phyloP scores from a whole-genome alignment of 2,329 filamentous ascomycete species.

The Fusarium fracticaudum region DNA sequence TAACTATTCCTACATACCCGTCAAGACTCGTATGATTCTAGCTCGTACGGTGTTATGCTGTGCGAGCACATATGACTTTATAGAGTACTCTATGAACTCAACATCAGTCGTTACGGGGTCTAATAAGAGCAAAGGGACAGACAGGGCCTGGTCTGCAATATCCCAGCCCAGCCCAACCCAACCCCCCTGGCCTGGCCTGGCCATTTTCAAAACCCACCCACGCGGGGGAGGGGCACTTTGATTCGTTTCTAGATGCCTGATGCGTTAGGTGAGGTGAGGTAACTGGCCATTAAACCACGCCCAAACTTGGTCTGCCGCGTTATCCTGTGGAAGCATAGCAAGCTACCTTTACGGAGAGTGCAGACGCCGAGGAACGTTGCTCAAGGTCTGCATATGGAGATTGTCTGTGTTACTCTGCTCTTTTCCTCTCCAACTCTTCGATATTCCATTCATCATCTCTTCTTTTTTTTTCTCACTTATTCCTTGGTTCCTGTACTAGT shows the following conservation, averaged over 20 bases:
- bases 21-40: constrained; percentile 34
- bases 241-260: constrained; percentile 39
- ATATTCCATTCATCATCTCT: not conserved
- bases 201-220: constrained; percentile 31
- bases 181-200: constrained; percentile 18
- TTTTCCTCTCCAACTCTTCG: constrained; percentile 6
- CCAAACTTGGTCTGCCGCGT: constrained; percentile 41
- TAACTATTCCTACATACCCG: constrained; percentile 6
- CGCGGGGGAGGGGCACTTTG: constrained; percentile 43
- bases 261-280: constrained; percentile 39
- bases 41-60: constrained; percentile 27
- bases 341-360: not conserved
- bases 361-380: constrained; percentile 27
- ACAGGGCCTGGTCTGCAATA: not conserved
- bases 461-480: not conserved
- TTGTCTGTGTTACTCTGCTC: not conserved
- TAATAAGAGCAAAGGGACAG: not conserved
- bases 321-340: constrained; percentile 27
- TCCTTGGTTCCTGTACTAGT: constrained; percentile 6
- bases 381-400: constrained; percentile 2
- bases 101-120: constrained; percentile 17
- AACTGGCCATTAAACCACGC: constrained; percentile 35
- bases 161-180: not conserved
- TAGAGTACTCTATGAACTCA: constrained; percentile 13
- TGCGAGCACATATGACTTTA: not conserved